Evolutionary conservation across 768 basidiomycete genomes (phyloP), one percentile per base, ranked within the genome.

Genomic region (Jaapia argillacea): DNA sequence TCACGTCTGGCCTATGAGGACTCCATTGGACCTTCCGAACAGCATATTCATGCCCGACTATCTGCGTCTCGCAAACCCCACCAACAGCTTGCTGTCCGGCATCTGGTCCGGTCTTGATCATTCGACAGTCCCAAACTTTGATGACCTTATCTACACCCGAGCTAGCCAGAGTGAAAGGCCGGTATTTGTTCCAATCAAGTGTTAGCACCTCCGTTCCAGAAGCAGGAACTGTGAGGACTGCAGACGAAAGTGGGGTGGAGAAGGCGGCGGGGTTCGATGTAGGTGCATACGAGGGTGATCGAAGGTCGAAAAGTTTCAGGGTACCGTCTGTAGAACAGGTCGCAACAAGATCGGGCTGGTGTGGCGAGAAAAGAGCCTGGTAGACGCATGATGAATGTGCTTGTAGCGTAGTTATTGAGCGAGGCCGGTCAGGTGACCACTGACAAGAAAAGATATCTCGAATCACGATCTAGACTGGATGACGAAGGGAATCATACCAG

Each of bases 181-280:
- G 75, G 58, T 93, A 94, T 58, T 94, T 94, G 61, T 94, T 94
- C 88, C 89, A 94, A 51, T 93, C 91, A 24, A 92, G 58, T 3
- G 82, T 71, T 20, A 94, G 75, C 7, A 93, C 66, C 59, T 94
- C 91, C 5, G 77, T 79, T 1, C 73, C 71, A 4, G 85, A 82
- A 1, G 84, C 87, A 18, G 87, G 86, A 5, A 89, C 62, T 7
- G 86, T 89, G 48, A 89, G 70, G 10, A 72, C 81, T 3, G 86
- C 75, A 5, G 81, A 75, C 5, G 84, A 73, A 20, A 85, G 58
- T 4, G 85, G 83, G 44, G 73, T 65, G 3, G 80, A 79, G 55
- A 84, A 86, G 28, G 68, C 59, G 56, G 80, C 77, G 31, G 64
- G 56, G 37, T 7, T 7, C 10, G 7, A 7, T 14, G 48, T 56